Evolutionary conservation across 441 rosid species (phyloP).

Genomic region (Hura crepitans): DNA sequence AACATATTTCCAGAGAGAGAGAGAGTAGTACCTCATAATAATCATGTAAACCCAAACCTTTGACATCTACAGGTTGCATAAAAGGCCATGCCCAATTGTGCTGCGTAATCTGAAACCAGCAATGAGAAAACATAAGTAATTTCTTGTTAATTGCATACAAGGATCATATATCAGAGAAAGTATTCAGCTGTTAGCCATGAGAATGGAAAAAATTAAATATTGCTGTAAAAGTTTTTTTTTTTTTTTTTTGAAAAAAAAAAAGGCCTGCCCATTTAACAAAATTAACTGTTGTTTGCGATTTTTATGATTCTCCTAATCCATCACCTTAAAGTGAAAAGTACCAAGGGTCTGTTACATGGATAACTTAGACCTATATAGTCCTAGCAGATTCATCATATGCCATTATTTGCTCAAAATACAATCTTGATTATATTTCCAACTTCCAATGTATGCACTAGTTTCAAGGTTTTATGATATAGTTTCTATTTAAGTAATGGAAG

Average conservation of each 20-base stretch:
- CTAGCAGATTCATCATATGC: not conserved
- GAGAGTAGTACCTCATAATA: constrained; percentile 49
- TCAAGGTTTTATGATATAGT: not conserved
- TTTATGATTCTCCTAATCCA: not conserved
- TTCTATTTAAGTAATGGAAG: not conserved
- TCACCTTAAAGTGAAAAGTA: not conserved
- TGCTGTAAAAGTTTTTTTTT: not conserved
- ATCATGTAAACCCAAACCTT: constrained; percentile 83
- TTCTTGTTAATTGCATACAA: constrained; percentile 6
- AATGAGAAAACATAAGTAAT: not conserved
- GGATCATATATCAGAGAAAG: not conserved
- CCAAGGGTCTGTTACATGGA: not conserved
- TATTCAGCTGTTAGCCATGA: not conserved
- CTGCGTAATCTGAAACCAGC: constrained; percentile 60
- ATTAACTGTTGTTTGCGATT: not conserved
- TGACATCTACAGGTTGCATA: constrained; percentile 86
- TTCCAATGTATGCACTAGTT: not conserved
- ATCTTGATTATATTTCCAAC: not conserved
- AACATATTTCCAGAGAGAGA: not conserved
- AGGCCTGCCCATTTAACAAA: not conserved
- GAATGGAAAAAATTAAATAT: not conserved
- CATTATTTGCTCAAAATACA: not conserved
- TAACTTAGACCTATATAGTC: not conserved
- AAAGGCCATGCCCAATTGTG: constrained; percentile 98
- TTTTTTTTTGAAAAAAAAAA: not conserved